Conservation (phyloP, 306 rosid species). For the Hylodesmum podocarpum region DNA sequence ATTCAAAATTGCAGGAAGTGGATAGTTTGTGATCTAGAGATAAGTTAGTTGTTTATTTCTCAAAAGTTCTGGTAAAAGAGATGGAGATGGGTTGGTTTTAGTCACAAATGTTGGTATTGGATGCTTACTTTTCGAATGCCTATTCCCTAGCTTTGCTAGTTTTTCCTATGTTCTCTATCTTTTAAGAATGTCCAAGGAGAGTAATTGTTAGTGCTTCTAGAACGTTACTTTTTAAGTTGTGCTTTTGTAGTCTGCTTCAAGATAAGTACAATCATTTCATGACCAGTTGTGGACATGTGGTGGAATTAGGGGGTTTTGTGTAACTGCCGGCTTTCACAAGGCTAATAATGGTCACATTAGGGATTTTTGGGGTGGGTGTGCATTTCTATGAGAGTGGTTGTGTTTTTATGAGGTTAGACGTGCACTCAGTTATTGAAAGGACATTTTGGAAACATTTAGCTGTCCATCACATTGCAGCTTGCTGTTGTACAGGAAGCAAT, state of each 20-base stretch:
- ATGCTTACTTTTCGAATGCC: background rate
- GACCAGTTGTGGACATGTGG: background rate
- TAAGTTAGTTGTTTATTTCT: background rate
- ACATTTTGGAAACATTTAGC: background rate
- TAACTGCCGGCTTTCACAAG: background rate
- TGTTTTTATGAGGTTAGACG: background rate
- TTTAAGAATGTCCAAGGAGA: background rate
- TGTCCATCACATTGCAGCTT: too few species aligned
- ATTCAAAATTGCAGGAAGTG: background rate
- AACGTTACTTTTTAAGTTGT: background rate
- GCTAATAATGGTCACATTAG: background rate
- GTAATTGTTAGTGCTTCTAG: background rate
- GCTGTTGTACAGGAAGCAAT: too few species aligned
- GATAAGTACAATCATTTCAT: background rate
- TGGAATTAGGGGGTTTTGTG: background rate
- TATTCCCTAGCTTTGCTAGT: background rate
- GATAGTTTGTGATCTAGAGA: conserved; percentile 8
- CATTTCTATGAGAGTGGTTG: background rate
- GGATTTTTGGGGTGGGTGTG: background rate
- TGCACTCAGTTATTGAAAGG: background rate
- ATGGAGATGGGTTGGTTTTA: background rate
- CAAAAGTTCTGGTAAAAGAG: background rate
- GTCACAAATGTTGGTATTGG: background rate
- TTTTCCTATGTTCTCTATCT: background rate
- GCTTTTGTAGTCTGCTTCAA: background rate